phyloP scores from a whole-genome alignment of 169 alveolate species.

The Neospora caninum region DNA sequence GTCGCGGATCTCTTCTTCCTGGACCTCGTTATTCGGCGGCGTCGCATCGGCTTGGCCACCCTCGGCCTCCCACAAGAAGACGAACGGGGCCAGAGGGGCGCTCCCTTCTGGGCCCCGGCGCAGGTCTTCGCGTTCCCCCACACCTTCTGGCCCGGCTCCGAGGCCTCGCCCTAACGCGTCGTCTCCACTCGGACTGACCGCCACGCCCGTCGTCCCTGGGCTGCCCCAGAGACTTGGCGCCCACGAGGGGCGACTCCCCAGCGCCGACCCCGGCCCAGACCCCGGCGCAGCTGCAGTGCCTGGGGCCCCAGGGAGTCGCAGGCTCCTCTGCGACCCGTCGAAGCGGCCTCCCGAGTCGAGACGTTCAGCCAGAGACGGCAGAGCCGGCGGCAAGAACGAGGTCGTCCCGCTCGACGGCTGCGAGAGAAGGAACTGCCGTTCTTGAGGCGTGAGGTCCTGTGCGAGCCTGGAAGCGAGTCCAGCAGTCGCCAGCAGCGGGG shows the following conservation, averaged over 20 bases:
- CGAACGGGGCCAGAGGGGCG: not conserved
- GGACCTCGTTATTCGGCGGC: constrained; percentile 15
- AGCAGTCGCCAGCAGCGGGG: not conserved
- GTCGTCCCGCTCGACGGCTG: not conserved
- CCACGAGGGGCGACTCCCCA: constrained; percentile 3
- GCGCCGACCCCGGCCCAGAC: not conserved
- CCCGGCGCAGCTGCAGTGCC: not conserved
- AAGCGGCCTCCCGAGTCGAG: not conserved
- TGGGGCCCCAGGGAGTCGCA: not conserved
- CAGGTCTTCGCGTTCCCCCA: not conserved
- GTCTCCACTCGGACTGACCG: constrained; percentile 22
- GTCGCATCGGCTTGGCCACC: constrained; percentile 34
- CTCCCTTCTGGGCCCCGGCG: not conserved
- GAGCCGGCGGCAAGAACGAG: not conserved
- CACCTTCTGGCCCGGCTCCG: not conserved
- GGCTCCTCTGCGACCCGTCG: not conserved
- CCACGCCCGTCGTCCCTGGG: constrained; percentile 10
- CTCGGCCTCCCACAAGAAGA: not conserved
- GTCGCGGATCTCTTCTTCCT: constrained; percentile 45
- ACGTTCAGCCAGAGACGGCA: not conserved
- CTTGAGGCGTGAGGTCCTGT: not conserved
- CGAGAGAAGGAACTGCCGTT: not conserved
- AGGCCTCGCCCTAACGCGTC: not conserved
- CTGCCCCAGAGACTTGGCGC: not conserved
- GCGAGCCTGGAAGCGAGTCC: not conserved